These are phyloP conservation scores for Apiotrichum akiyoshidainum DNA, from an alignment of 1,284 basidiomycete species.

Conservation along the genomic window DNA sequence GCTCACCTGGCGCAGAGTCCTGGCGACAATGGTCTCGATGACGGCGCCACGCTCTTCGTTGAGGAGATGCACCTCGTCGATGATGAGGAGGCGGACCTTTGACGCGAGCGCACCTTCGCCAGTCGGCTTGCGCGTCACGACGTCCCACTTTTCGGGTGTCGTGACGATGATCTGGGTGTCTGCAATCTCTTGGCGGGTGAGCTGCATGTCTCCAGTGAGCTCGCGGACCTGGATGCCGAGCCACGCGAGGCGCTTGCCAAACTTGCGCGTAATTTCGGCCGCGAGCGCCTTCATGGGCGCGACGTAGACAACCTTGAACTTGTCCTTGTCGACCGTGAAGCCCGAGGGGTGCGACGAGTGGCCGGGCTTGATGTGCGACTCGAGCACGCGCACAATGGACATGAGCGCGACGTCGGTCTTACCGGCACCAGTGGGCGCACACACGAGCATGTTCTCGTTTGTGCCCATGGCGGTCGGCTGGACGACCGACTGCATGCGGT, in stretches of 20 bases:
- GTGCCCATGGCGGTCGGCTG: slow-evolving; percentile 89
- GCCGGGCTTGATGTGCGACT: slow-evolving; percentile 59
- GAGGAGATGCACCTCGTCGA: slow-evolving; percentile 95
- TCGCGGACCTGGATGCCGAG: slow-evolving; percentile 83
- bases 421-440: slow-evolving; percentile 96
- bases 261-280: slow-evolving; percentile 90
- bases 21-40: slow-evolving; percentile 96
- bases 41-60: slow-evolving; percentile 98
- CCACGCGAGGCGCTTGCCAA: slow-evolving; percentile 87
- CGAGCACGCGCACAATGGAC: slow-evolving; percentile 80
- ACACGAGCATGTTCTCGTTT: slow-evolving; percentile 95
- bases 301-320: slow-evolving; percentile 97
- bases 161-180: slow-evolving; percentile 98
- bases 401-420: slow-evolving; percentile 99
- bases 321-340: slow-evolving; percentile 61
- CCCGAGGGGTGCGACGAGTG: slow-evolving; percentile 51
- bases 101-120: slow-evolving; percentile 93
- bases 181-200: slow-evolving; percentile 89
- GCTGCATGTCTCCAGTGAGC: slow-evolving; percentile 97
- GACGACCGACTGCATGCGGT: slow-evolving; percentile 93
- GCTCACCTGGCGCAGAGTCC: slow-evolving; percentile 81
- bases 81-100: slow-evolving; percentile 89
- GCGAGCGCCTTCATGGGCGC: slow-evolving; percentile 99
- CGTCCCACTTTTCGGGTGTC: slow-evolving; percentile 99
- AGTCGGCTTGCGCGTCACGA: slow-evolving; percentile 94